A percentile compares a stretch with the other conserved stretches of the same genome.
These are phyloP conservation scores for Collariella sp. DNA, from an alignment of 495 filamentous ascomycete genomes.

Conservation along the genomic window DNA sequence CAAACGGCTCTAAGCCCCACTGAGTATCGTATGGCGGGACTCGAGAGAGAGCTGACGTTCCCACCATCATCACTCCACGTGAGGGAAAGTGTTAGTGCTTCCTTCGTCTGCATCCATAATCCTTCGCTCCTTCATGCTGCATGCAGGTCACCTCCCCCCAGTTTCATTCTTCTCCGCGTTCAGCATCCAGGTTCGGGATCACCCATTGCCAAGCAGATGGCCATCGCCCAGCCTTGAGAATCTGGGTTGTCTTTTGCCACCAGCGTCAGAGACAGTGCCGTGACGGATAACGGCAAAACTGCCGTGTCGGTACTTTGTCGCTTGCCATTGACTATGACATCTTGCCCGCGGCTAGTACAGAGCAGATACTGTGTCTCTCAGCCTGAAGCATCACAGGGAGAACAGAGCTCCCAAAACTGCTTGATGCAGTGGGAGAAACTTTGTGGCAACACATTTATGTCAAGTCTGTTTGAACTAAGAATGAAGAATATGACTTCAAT, in stretches of 20 bases:
- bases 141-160: neutral
- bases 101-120: neutral
- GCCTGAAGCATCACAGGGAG: neutral
- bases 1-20: too few species aligned
- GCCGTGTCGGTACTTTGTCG: neutral
- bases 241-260: neutral
- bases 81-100: neutral
- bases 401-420: neutral
- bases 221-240: neutral
- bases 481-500: neutral
- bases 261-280: too few species aligned
- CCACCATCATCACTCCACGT: neutral
- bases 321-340: neutral
- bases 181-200: neutral
- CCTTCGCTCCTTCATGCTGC: neutral
- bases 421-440: neutral
- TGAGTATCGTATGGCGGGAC: too few species aligned
- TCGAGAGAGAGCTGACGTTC: neutral
- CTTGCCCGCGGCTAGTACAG: neutral
- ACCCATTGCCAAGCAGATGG: neutral
- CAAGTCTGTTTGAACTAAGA: neutral
- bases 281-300: too few species aligned
- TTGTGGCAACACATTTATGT: neutral
- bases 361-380: too few species aligned
- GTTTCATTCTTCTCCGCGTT: neutral